A percentile compares a stretch with the other conserved stretches of the same genome.
These are phyloP conservation scores for Candida schatavii DNA, from an alignment of 805 yeast species.

Conservation along the genomic window DNA sequence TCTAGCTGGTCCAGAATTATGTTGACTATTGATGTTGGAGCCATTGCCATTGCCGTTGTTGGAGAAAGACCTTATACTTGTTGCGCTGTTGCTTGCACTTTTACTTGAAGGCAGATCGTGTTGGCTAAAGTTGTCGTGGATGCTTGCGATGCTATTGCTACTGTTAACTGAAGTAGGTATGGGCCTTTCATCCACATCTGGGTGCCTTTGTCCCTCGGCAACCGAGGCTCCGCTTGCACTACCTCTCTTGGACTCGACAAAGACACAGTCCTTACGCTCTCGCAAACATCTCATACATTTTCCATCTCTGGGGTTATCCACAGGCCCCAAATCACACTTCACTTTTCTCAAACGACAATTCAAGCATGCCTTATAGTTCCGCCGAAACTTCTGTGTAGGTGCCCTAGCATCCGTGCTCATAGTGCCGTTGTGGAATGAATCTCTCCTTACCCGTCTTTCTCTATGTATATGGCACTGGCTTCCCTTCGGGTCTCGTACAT, in stretches of 20 bases:
- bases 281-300: slow-evolving; percentile 85
- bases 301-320: slow-evolving; percentile 68
- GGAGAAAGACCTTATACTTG: background rate
- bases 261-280: slow-evolving; percentile 78
- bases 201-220: too few species aligned
- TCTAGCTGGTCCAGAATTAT: too few species aligned
- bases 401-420: too few species aligned
- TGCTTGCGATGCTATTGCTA: background rate
- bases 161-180: too few species aligned
- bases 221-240: slow-evolving; percentile 9
- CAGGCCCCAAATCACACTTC: slow-evolving; percentile 80
- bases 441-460: too few species aligned
- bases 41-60: background rate
- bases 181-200: too few species aligned
- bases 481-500: too few species aligned
- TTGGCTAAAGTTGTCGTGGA: background rate
- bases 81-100: background rate
- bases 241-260: slow-evolving; percentile 42
- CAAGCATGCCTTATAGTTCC: slow-evolving; percentile 81
- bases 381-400: slow-evolving; percentile 36
- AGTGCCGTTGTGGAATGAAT: too few species aligned
- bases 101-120: background rate
- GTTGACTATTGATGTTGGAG: background rate
- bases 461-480: too few species aligned
- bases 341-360: slow-evolving; percentile 84